Percentiles rank a stretch among this genome's conserved stretches.
Conservation (phyloP, 768 basidiomycete species). For the Trametes cingulata region DNA sequence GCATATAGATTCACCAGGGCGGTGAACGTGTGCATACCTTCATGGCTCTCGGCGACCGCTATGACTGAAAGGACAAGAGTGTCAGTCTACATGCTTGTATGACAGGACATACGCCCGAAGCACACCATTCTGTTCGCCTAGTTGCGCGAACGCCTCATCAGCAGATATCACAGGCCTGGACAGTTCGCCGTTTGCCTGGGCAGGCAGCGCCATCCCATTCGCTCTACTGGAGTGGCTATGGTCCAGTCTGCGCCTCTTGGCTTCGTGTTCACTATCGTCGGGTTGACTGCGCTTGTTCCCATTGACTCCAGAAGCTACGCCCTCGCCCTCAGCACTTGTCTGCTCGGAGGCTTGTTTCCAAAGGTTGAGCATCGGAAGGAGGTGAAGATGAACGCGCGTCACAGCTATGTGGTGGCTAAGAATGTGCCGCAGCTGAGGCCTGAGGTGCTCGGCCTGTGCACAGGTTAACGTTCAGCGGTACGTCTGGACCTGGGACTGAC, state of each 20-base stretch:
- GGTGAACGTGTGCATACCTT: not conserved
- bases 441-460: too few species aligned
- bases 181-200: not conserved
- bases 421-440: too few species aligned
- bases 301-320: conserved; percentile 1
- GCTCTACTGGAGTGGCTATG: not conserved
- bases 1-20: not conserved
- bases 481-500: too few species aligned
- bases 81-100: not conserved
- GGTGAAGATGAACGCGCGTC: not conserved
- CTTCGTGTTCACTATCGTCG: not conserved
- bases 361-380: conserved; percentile 45
- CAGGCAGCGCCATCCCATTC: not conserved
- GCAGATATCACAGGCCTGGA: not conserved
- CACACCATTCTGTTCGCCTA: conserved; percentile 11
- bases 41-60: conserved; percentile 5
- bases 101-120: not conserved
- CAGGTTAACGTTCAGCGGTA: too few species aligned
- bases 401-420: too few species aligned
- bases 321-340: conserved; percentile 25
- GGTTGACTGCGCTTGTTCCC: not conserved
- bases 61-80: not conserved
- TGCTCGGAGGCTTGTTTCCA: conserved; percentile 53
- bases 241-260: not conserved
- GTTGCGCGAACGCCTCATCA: not conserved